Evolutionary conservation across 2,329 filamentous ascomycete species (phyloP), one percentile per base, ranked within the genome.

Genomic region (Penicillium sp.): DNA sequence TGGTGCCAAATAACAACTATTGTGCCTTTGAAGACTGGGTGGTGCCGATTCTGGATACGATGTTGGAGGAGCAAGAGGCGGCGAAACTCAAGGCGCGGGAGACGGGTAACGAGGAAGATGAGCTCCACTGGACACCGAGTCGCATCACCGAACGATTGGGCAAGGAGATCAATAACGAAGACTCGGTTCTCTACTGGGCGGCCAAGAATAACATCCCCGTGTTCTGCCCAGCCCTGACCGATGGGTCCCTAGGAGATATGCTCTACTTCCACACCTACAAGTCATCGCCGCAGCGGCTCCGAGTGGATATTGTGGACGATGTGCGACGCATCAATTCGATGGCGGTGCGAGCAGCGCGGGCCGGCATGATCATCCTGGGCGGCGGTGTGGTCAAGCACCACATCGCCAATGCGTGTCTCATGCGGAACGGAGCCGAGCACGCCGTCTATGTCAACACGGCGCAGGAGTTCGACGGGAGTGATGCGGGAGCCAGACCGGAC

Each of bases 1-100:
- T 97, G 21, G 94, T 99, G 1, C 94, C 94, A 6, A 99, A 99
- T 72, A 89, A 86, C 72, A 99, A 99, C 76, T 95, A 99, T 78
- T 97, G 94, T 71, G 85, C 87, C 6, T 99, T 99, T 65, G 94
- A 99, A 71, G 94, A 99, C 76, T 99, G 94, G 94, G 80, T 99
- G 6, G 83, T 97, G 45, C 94, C 94, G 2, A 95, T 99, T 62
- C 79, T 99, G n/a, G 90, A 97, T 75, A 85, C 78, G 61, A 94
- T 99, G 90, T 81, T 97, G 2, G 87, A 87, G 61, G 94, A 99
- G 74, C 94, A 99, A 71, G 92, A 97, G 70, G 86, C 85, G 0
- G 87, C 84, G 65, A 88, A 85, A 69, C 80, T 80, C 21, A 84
- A 81, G 8, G 71, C 74, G 2, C 60, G 57, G 23, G 58, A 68